Conservation (phyloP, 805 yeast species). For the Candida silvatica region DNA sequence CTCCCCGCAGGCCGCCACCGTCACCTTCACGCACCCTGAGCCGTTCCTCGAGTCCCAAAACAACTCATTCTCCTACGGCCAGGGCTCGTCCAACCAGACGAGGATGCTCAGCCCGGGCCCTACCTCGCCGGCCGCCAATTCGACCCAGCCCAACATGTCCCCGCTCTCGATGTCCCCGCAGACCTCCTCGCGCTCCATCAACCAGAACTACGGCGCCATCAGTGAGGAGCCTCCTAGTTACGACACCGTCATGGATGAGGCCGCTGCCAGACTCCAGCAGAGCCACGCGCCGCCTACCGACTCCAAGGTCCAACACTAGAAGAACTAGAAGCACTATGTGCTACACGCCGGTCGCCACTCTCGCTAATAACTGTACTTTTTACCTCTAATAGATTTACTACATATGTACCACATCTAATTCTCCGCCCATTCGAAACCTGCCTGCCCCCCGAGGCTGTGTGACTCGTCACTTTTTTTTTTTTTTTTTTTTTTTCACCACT, state of each 20-base stretch:
- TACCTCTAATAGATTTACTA: not conserved
- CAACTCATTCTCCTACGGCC: slow-evolving; percentile 1
- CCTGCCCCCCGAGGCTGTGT: no score
- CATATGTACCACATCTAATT: not conserved
- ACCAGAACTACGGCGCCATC: slow-evolving; percentile 12
- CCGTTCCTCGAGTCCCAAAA: slow-evolving; percentile 18
- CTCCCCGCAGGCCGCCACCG: slow-evolving; percentile 19
- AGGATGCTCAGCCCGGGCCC: no score
- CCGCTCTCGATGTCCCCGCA: slow-evolving; percentile 4
- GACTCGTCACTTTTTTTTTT: no score
- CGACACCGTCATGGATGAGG: slow-evolving; percentile 27
- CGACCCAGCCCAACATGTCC: slow-evolving; percentile 8
- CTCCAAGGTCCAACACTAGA: no score
- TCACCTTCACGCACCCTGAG: slow-evolving; percentile 24
- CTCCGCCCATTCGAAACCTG: no score
- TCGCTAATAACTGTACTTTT: not conserved
- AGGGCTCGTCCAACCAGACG: no score
- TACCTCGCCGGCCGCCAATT: not conserved
- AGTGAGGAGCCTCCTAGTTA: slow-evolving; percentile 26
- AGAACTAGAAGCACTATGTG: no score
- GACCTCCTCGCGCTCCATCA: not conserved
- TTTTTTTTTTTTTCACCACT: no score
- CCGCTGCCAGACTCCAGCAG: slow-evolving; percentile 12
- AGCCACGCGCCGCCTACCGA: no score
- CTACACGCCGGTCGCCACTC: no score